These are phyloP conservation scores for Diophrys appendiculata DNA, from an alignment of 73 alveolate species.

Conservation along the genomic window DNA sequence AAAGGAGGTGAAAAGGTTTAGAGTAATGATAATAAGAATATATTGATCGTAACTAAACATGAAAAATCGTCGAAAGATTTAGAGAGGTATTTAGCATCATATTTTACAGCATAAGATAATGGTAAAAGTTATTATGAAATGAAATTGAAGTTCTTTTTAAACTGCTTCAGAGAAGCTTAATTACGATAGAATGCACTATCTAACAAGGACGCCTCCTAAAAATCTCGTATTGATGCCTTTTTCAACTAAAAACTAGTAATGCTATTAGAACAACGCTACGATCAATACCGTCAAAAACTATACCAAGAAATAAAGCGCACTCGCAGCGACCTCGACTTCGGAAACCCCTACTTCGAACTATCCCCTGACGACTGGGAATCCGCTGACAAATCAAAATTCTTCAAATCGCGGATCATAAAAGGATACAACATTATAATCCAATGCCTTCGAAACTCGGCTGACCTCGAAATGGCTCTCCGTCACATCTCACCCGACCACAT, in stretches of 20 bases:
- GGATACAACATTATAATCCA: background rate
- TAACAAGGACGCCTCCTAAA: background rate
- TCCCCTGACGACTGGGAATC: background rate
- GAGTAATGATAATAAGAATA: background rate
- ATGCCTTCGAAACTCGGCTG: background rate
- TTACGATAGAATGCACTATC: background rate
- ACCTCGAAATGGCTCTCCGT: background rate
- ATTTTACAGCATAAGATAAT: background rate
- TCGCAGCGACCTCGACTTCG: background rate
- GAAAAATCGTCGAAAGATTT: conserved; percentile 10
- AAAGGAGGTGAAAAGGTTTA: no score
- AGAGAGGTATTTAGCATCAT: conserved; percentile 11
- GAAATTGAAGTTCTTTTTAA: conserved; percentile 1
- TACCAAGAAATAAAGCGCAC: background rate
- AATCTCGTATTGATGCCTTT: conserved; percentile 6
- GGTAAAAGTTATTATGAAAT: conserved; percentile 14
- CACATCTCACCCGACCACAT: background rate
- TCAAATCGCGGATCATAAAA: background rate
- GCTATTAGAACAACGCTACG: background rate
- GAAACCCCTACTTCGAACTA: background rate
- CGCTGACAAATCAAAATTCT: background rate
- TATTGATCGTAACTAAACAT: conserved; percentile 7
- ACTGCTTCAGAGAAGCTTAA: background rate
- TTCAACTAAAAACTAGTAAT: background rate
- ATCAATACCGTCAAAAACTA: background rate